Conservation (phyloP, 257 asterid genomes). For the Avicennia marina region DNA sequence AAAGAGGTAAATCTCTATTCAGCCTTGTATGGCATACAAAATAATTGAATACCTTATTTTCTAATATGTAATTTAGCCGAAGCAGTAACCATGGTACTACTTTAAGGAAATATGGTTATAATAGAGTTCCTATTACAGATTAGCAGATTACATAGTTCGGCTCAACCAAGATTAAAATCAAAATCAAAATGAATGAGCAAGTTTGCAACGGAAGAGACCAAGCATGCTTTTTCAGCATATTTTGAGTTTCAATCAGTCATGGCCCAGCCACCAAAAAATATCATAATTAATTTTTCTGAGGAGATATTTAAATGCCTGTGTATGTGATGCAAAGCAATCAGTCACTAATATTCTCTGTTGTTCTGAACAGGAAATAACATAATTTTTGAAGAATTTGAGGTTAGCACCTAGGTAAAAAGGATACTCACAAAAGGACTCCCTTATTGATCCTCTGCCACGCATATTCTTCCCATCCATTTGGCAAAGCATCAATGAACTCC, state of each 20-base stretch:
- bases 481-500: slow-evolving; percentile 91
- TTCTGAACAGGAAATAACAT: background rate
- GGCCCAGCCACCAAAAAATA: no score
- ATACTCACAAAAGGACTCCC: slow-evolving; percentile 83
- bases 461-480: slow-evolving; percentile 97
- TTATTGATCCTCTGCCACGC: slow-evolving; percentile 97
- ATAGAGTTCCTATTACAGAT: no score
- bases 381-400: background rate
- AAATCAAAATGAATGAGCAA: background rate
- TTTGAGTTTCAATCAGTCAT: no score
- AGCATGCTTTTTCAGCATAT: background rate
- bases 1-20: background rate
- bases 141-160: no score
- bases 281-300: no score
- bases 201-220: background rate
- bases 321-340: background rate
- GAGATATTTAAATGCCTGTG: background rate
- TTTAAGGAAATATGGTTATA: no score
- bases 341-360: background rate
- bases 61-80: no score
- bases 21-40: no score
- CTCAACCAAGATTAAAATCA: no score
- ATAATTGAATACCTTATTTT: no score
- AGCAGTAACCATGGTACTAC: no score
- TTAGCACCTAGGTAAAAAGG: background rate